Percentiles rank a stretch among this genome's conserved stretches.
phyloP scores from a whole-genome alignment of 306 rosid species.

The Vicia villosa region DNA sequence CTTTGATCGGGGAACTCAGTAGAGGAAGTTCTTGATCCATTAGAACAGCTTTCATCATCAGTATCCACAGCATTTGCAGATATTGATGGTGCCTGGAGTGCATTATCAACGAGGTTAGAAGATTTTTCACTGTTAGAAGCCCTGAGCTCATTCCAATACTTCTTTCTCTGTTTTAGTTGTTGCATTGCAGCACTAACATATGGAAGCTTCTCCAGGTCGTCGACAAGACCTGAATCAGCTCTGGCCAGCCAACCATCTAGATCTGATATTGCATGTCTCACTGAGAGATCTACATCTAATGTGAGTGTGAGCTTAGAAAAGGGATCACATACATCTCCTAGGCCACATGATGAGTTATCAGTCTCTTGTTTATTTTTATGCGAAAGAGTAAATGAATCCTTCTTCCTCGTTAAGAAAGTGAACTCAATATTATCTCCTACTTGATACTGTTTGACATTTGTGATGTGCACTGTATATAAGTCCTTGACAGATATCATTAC shows the following conservation, averaged over 20 bases:
- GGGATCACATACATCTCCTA: conserved; percentile 55
- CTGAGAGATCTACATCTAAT: conserved; percentile 84
- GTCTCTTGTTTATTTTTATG: conserved; percentile 54
- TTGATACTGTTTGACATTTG: conserved; percentile 63
- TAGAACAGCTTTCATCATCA: conserved; percentile 45
- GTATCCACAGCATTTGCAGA: conserved; percentile 38
- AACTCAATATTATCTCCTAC: conserved; percentile 75
- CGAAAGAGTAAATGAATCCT: conserved; percentile 59
- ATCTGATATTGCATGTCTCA: conserved; percentile 78
- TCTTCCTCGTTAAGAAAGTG: conserved; percentile 67
- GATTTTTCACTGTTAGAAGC: conserved; percentile 42
- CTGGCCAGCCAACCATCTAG: conserved; percentile 90
- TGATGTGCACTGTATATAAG: conserved; percentile 75
- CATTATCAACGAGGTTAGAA: conserved; percentile 41
- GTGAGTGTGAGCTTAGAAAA: conserved; percentile 89
- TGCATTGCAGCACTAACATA: conserved; percentile 94
- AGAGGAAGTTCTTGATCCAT: conserved; percentile 45
- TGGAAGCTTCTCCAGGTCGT: conserved; percentile 92
- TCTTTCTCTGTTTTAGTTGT: conserved; percentile 83
- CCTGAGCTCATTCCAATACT: conserved; percentile 73
- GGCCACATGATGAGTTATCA: conserved; percentile 33
- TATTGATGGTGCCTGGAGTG: conserved; percentile 36
- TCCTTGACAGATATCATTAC: conserved; percentile 83
- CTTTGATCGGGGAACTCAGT: conserved; percentile 43
- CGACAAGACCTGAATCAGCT: conserved; percentile 89